A percentile compares a stretch with the other conserved stretches of the same genome.
These are phyloP conservation scores for Tetradesmus obliquus DNA, from an alignment of 139 green algal species.

Conservation along the genomic window DNA sequence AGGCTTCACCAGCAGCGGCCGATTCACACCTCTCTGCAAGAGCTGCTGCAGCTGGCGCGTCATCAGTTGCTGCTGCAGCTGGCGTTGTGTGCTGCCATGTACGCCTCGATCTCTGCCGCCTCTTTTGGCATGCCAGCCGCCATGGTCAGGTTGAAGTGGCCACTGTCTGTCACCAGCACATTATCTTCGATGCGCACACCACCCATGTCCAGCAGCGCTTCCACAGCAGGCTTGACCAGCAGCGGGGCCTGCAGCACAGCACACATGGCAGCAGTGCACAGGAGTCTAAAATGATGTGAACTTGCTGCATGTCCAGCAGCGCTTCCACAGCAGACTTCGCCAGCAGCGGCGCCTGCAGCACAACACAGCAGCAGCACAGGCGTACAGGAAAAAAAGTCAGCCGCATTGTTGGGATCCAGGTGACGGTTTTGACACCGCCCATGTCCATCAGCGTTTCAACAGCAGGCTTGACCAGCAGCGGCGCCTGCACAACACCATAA, in stretches of 20 bases:
- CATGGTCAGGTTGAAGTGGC: constrained; percentile 52
- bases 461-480: background rate
- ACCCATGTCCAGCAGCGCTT: constrained; percentile 10
- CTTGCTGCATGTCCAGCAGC: background rate
- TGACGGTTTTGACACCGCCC: background rate
- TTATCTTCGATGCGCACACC: constrained; percentile 91
- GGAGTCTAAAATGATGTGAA: background rate
- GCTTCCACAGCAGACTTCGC: no score
- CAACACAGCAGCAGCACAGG: background rate
- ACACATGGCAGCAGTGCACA: background rate
- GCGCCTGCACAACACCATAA: background rate
- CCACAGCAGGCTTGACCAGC: background rate
- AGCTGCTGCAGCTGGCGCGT: no score
- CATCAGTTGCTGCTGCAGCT: background rate
- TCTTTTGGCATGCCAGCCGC: constrained; percentile 29
- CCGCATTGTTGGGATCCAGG: no score
- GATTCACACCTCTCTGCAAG: no score
- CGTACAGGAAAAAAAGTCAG: no score
- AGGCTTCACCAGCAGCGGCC: no score
- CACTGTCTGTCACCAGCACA: constrained; percentile 81
- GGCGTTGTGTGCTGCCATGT: constrained; percentile 13
- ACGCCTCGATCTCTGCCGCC: constrained; percentile 22
- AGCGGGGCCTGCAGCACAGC: background rate
- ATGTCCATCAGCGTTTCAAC: background rate
- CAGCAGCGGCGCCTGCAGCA: background rate